A percentile compares a stretch with the other conserved stretches of the same genome.
These are phyloP conservation scores for Exophiala spinifera DNA, from an alignment of 2,329 filamentous ascomycete genomes.

Conservation along the genomic window DNA sequence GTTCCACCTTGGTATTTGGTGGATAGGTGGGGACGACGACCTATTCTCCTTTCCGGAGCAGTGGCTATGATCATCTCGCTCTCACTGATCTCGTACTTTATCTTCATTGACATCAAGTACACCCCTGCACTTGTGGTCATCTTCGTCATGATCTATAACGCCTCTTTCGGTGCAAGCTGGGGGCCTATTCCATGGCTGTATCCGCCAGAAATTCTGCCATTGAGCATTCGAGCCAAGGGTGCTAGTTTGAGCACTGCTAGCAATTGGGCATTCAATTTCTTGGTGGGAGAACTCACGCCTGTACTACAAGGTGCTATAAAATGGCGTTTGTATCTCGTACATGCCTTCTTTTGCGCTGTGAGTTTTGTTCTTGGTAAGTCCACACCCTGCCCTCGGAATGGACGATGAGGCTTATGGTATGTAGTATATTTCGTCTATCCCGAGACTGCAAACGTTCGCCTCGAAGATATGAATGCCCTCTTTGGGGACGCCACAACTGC, in stretches of 20 bases:
- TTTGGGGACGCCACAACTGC: constrained; percentile 91
- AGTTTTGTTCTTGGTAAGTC: constrained; percentile 93
- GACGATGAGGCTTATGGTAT: constrained; percentile 13
- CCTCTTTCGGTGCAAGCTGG: constrained; percentile 95
- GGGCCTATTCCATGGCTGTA: constrained; percentile 98
- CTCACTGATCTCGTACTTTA: constrained; percentile 90
- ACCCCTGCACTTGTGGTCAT: constrained; percentile 85
- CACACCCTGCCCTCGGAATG: constrained; percentile 1
- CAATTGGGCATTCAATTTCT: constrained; percentile 98
- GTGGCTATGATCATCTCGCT: constrained; percentile 85
- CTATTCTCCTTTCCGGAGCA: constrained; percentile 86
- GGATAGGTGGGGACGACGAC: constrained; percentile 82
- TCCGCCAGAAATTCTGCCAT: constrained; percentile 94
- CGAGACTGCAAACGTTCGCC: constrained; percentile 88
- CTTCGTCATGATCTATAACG: constrained; percentile 98
- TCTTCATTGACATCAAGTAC: constrained; percentile 74
- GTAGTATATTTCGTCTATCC: constrained; percentile 96
- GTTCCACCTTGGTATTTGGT: constrained; percentile 97
- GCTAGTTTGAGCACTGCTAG: constrained; percentile 93
- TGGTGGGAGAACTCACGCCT: constrained; percentile 92
- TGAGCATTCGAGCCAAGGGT: constrained; percentile 95
- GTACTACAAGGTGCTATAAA: constrained; percentile 87
- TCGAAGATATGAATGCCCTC: constrained; percentile 94
- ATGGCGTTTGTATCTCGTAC: constrained; percentile 91
- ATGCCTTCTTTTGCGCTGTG: constrained; percentile 93